phyloP scores from a whole-genome alignment of 1,284 basidiomycete species.

The Xanthoconium separans region DNA sequence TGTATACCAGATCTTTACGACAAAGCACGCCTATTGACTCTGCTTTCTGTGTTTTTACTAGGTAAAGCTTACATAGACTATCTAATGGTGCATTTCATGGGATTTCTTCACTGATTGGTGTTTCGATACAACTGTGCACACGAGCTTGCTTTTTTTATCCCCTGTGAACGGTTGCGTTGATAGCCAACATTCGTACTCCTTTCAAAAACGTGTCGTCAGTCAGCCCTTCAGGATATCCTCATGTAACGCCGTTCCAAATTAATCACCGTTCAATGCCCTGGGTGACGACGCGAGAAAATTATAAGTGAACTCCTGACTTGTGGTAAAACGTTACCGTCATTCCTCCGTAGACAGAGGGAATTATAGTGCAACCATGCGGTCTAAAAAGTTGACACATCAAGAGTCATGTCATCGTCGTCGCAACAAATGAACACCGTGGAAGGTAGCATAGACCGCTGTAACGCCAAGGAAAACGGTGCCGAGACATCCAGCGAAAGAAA shows the following conservation, averaged over 20 bases:
- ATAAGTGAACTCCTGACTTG: constrained; percentile 22
- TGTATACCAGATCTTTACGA: constrained; percentile 36
- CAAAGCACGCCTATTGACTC: constrained; percentile 31
- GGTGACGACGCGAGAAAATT: constrained; percentile 21
- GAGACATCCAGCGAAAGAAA: constrained; percentile 45
- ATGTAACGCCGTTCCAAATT: constrained; percentile 32
- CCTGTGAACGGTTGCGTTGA: constrained; percentile 29
- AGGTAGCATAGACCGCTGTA: constrained; percentile 42
- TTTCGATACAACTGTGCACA: constrained; percentile 18
- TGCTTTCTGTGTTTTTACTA: constrained; percentile 35
- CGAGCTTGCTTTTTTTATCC: constrained; percentile 32
- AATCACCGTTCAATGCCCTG: constrained; percentile 33
- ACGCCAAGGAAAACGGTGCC: constrained; percentile 46
- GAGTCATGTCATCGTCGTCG: constrained; percentile 26
- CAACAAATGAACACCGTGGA: constrained; percentile 38
- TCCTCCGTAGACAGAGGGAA: constrained; percentile 10
- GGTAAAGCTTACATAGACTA: constrained; percentile 37
- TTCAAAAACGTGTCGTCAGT: constrained; percentile 27
- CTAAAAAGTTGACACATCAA: constrained; percentile 24
- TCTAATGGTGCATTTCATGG: constrained; percentile 30
- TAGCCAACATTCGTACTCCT: constrained; percentile 17
- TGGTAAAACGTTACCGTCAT: constrained; percentile 19
- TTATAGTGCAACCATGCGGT: constrained; percentile 25
- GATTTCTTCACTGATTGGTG: constrained; percentile 20
- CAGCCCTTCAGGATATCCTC: constrained; percentile 31